Percentiles rank a stretch among this genome's conserved stretches.
phyloP scores from a whole-genome alignment of 2,329 filamentous ascomycete genomes.

The Aspergillus sojae region DNA sequence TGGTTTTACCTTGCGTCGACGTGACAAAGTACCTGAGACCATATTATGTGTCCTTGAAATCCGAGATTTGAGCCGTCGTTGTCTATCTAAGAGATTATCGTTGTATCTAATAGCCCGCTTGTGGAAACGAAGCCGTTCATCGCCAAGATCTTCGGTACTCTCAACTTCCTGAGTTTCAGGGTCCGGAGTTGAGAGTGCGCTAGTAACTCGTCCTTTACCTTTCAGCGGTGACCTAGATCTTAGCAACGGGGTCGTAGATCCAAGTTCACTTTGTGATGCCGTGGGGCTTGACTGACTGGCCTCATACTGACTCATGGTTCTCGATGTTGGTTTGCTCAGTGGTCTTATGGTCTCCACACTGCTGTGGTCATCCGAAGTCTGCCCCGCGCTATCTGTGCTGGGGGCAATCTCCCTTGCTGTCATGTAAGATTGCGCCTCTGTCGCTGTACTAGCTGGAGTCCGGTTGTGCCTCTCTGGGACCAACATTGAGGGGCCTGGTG shows the following conservation, averaged over 20 bases:
- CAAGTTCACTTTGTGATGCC: conserved; percentile 31
- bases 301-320: conserved; percentile 21
- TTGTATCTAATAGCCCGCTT: conserved; percentile 48
- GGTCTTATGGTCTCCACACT: background rate
- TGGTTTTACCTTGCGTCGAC: conserved; percentile 48
- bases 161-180: conserved; percentile 40
- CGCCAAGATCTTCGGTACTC: conserved; percentile 16
- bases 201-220: conserved; percentile 23
- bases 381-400: conserved; percentile 15
- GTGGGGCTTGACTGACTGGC: conserved; percentile 25
- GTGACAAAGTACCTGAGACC: conserved; percentile 37
- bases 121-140: conserved; percentile 19
- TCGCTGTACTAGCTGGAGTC: conserved; percentile 8
- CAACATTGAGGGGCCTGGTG: background rate
- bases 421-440: conserved; percentile 28
- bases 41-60: conserved; percentile 40
- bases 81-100: conserved; percentile 45
- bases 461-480: background rate
- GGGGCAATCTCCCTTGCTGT: conserved; percentile 32
- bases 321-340: conserved; percentile 19
- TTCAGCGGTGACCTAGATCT: conserved; percentile 22
- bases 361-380: background rate
- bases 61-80: conserved; percentile 42
- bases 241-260: conserved; percentile 39
- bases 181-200: conserved; percentile 17